Evolutionary conservation across 1,284 basidiomycete genomes (phyloP), one percentile per base, ranked within the genome.

Genomic region (Sphagnurus paluster): DNA sequence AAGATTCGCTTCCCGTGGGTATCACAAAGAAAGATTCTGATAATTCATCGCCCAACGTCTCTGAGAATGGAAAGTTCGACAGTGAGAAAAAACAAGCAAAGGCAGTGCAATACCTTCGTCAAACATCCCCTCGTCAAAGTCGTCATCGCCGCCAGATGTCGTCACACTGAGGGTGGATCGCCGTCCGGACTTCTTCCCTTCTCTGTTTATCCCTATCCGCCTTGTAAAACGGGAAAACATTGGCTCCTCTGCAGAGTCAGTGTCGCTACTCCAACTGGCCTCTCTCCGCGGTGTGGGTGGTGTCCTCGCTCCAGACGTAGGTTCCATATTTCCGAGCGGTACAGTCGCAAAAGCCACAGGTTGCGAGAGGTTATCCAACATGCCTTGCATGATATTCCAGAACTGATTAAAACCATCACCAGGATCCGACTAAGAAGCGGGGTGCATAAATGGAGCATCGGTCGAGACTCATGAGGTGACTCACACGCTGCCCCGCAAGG

Each of bases 311-410:
- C 54, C 61, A 44, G 57, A 56, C 23, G 59, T 44, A 26, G 52
- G 47, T 38, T 69, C 64, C 21, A 59, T 70, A 14, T 72, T 69
- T 28, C 77, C 79, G 32, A 91, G 72, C 11, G 89, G 87, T 13
- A 83, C 82, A 2, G 86, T 88, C 5, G 88, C 80, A 59, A 91
- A 91, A n/a, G 89, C 89, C 17, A 91, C 86, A 2, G 88, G 88
- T 56, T 89, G 87, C 5, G 86, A 86, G 14, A 91, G 73, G 57
- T 88, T 83, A 56, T 90, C 87, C 37, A 90, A 65, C 77, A 89
- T 84, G 35, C 84, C 87, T 64, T 90, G 84, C 68, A 89, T 86
- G 29, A 85, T 87, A 57, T 78, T 82, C 89, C 89, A 91, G 58
- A 90, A 91, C 54, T 88, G 79, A 60, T 90, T 89, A 70, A 91